A percentile compares a stretch with the other conserved stretches of the same genome.
Conservation (phyloP, 192 early-diverging fungal genomes). For the Coemansia sp. region DNA sequence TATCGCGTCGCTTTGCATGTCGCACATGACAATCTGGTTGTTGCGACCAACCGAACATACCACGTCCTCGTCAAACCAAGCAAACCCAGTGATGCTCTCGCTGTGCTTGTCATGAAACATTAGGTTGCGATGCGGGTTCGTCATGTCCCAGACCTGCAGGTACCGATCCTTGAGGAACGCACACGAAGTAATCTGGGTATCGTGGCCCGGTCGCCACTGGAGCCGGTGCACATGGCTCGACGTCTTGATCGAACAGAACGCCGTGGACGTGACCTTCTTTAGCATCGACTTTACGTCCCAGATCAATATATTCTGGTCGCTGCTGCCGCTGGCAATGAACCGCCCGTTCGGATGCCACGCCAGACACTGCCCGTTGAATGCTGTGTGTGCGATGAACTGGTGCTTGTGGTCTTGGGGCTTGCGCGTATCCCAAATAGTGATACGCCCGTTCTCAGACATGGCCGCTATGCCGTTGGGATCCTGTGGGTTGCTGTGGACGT, state of each 20-base stretch:
- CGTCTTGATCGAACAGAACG: constrained; percentile 41
- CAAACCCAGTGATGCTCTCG: constrained; percentile 22
- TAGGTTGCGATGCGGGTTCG: constrained; percentile 40
- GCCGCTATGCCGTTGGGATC: constrained; percentile 25
- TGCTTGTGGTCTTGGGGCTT: background rate
- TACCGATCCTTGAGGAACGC: constrained; percentile 16
- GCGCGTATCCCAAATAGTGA: constrained; percentile 31
- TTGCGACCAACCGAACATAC: constrained; percentile 33
- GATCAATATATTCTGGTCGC: constrained; percentile 39
- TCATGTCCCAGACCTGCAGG: constrained; percentile 48
- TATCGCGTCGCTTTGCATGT: constrained; percentile 32
- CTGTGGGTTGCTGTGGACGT: constrained; percentile 41
- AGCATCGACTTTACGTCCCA: constrained; percentile 38
- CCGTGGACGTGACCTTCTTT: constrained; percentile 16
- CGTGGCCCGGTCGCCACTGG: constrained; percentile 47
- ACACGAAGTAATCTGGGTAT: constrained; percentile 45
- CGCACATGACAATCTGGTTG: constrained; percentile 28
- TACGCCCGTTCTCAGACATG: constrained; percentile 28
- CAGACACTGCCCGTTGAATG: constrained; percentile 20
- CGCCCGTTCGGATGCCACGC: constrained; percentile 47
- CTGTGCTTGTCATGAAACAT: constrained; percentile 40
- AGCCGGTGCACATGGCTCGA: constrained; percentile 16
- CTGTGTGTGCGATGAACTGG: constrained; percentile 19
- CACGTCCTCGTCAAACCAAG: constrained; percentile 41
- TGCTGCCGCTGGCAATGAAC: constrained; percentile 43